Percentiles rank a stretch among this genome's conserved stretches.
These are phyloP conservation scores for Zymoseptoria pseudotritici DNA, from an alignment of 2,329 filamentous ascomycete species.

Conservation along the genomic window DNA sequence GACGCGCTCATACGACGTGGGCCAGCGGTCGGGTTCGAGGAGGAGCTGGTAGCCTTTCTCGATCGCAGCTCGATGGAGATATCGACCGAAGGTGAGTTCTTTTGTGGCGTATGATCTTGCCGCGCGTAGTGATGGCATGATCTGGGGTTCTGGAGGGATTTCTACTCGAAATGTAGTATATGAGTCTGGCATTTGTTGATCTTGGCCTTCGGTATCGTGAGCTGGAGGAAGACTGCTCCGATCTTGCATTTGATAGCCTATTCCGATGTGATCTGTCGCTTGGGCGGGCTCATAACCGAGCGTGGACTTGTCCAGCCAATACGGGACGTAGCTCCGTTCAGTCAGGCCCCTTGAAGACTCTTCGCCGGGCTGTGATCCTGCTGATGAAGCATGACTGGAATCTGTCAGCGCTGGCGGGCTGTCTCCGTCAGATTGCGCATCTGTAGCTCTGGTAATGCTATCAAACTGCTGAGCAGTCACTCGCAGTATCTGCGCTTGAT, in stretches of 20 bases:
- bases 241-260: constrained; percentile 10
- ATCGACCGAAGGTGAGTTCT: constrained; percentile 62
- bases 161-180: constrained; percentile 6
- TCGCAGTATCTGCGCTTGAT: constrained; percentile 16
- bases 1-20: constrained; percentile 17
- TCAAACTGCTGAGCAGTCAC: constrained; percentile 9
- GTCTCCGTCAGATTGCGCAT: constrained; percentile 15
- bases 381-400: not conserved
- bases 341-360: not conserved
- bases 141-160: constrained; percentile 24
- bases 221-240: not conserved
- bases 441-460: not conserved
- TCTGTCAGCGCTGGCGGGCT: not conserved
- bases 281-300: constrained; percentile 6
- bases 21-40: constrained; percentile 35
- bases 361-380: not conserved
- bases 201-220: not conserved
- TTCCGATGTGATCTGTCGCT: constrained; percentile 9
- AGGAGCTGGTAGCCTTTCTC: constrained; percentile 58
- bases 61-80: constrained; percentile 58
- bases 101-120: constrained; percentile 53
- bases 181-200: not conserved
- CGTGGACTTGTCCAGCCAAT: constrained; percentile 21
- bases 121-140: constrained; percentile 5
- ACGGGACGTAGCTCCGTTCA: constrained; percentile 19